Evolutionary conservation across 2,329 filamentous ascomycete species (phyloP).

Genomic region (Pseudodiploospora longispora): DNA sequence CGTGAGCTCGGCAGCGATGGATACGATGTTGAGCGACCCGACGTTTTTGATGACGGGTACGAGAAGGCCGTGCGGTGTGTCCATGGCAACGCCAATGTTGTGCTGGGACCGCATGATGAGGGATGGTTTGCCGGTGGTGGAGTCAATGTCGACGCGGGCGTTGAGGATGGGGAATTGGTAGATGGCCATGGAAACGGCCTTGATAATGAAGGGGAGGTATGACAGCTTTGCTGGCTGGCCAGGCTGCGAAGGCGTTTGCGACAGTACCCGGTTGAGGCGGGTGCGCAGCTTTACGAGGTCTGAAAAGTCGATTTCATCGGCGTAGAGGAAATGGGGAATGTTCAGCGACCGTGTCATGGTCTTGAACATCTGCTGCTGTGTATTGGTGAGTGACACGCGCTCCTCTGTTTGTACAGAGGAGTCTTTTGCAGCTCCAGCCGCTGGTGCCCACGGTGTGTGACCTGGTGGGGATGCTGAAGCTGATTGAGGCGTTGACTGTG

Average conservation of each 20-base stretch:
- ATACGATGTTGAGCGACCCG: constrained; percentile 63
- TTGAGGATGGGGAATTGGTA: constrained; percentile 81
- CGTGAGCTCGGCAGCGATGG: constrained; percentile 68
- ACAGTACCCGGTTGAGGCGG: constrained; percentile 62
- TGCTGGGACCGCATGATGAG: constrained; percentile 75
- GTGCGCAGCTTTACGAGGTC: constrained; percentile 63
- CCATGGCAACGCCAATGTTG: constrained; percentile 94
- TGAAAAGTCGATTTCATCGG: constrained; percentile 80
- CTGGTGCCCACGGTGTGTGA: constrained; percentile 10
- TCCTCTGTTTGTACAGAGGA: constrained; percentile 57
- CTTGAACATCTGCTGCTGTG: constrained; percentile 94
- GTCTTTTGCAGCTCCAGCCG: constrained; percentile 5
- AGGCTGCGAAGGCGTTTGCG: constrained; percentile 35
- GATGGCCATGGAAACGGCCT: constrained; percentile 82
- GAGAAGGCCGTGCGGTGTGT: constrained; percentile 78
- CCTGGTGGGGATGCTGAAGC: constrained; percentile 4
- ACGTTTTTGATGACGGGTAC: constrained; percentile 90
- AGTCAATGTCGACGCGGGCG: constrained; percentile 62
- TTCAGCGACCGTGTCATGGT: constrained; percentile 85
- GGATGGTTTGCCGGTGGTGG: constrained; percentile 54
- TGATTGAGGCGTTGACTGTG: constrained; percentile 14
- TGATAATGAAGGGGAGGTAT: constrained; percentile 90
- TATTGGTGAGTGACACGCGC: constrained; percentile 60
- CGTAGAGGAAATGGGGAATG: constrained; percentile 94
- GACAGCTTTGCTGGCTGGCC: constrained; percentile 59